Conservation (phyloP, 768 basidiomycete genomes). For the Dioszegia crocea region DNA sequence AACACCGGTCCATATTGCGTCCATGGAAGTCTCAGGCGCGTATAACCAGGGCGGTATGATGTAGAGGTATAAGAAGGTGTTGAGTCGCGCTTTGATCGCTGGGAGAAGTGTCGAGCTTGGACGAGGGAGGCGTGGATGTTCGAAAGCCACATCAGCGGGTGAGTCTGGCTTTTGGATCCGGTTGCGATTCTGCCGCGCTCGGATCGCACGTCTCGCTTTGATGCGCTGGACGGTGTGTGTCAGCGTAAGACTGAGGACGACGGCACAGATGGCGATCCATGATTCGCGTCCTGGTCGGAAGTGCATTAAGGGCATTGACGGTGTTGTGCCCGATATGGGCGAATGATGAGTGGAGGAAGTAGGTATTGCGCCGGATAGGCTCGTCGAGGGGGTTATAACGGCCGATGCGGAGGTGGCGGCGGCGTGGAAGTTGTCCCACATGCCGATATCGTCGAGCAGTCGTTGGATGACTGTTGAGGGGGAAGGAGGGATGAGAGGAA, state of each 20-base stretch:
- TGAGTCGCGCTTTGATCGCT: conserved; percentile 15
- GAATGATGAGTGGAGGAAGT: not conserved
- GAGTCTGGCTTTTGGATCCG: no score
- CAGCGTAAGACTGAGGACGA: not conserved
- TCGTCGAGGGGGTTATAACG: no score
- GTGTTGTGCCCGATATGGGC: not conserved
- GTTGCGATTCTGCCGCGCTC: not conserved
- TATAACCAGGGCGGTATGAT: conserved; percentile 30
- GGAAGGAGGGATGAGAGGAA: no score
- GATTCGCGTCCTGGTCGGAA: not conserved
- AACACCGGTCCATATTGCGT: conserved; percentile 24
- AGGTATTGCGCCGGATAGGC: no score
- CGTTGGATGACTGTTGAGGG: no score
- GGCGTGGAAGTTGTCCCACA: no score
- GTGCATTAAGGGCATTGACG: not conserved
- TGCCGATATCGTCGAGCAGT: no score
- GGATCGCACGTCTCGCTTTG: not conserved
- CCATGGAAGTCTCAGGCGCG: conserved; percentile 28
- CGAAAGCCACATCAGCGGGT: no score
- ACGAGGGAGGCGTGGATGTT: no score
- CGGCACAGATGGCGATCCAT: not conserved
- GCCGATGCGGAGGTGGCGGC: no score
- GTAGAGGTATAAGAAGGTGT: conserved; percentile 25
- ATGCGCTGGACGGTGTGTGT: conserved; percentile 3
- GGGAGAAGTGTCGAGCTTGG: not conserved